A percentile compares a stretch with the other conserved stretches of the same genome.
Conservation (phyloP, 768 basidiomycete genomes). For the Leccinum fibrillosum region DNA sequence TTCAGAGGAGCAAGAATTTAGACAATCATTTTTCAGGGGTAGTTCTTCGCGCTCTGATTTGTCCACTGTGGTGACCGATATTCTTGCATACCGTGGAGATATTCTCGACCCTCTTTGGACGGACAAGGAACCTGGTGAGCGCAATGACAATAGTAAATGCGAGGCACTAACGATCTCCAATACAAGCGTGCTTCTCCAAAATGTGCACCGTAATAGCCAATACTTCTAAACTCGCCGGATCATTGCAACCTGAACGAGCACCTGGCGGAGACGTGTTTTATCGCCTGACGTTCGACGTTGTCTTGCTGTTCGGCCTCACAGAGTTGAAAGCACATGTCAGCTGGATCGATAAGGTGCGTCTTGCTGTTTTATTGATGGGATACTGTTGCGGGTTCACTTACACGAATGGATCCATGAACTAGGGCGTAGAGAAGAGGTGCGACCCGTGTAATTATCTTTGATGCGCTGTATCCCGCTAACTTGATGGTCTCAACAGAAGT, state of each 20-base stretch:
- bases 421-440: conserved; percentile 20
- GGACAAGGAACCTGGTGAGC: conserved; percentile 16
- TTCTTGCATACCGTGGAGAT: conserved; percentile 18
- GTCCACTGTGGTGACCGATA: neutral
- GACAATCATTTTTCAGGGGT: neutral
- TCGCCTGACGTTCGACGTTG: conserved; percentile 27
- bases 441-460: neutral
- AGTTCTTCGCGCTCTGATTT: neutral
- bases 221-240: conserved; percentile 1
- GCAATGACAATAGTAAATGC: neutral
- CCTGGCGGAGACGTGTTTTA: conserved; percentile 10
- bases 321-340: conserved; percentile 44
- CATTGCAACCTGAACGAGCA: neutral
- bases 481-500: conserved; percentile 3
- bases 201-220: conserved; percentile 13
- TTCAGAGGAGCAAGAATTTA: conserved; percentile 18
- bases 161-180: neutral
- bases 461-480: neutral
- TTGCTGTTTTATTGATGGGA: neutral
- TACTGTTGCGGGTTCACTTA: neutral
- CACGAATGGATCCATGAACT: too few species aligned
- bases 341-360: conserved; percentile 34
- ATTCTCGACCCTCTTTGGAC: conserved; percentile 5
- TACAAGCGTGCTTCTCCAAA: conserved; percentile 4
- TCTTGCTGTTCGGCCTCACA: conserved; percentile 40